These are phyloP conservation scores for Saccharomycopsis olivae DNA, from an alignment of 805 yeast species.

Conservation along the genomic window DNA sequence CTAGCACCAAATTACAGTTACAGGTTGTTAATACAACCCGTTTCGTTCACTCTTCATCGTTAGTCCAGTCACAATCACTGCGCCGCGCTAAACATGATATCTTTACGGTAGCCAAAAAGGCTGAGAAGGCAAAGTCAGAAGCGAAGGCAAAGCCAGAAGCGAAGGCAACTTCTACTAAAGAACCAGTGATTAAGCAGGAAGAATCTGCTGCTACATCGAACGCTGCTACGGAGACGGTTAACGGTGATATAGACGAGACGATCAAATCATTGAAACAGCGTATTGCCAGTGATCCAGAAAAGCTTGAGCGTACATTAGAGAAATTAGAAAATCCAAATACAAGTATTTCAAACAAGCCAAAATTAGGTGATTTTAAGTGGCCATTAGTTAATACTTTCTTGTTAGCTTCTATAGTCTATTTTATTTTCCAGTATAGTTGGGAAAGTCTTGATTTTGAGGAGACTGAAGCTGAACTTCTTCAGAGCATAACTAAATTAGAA, in stretches of 20 bases:
- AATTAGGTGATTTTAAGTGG: constrained; percentile 25
- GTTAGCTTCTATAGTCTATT: constrained; percentile 25
- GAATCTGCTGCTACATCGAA: too few relatives aligned
- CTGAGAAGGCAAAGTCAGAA: too few relatives aligned
- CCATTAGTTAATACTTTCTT: constrained; percentile 26
- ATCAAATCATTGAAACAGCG: background rate
- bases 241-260: background rate
- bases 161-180: too few relatives aligned
- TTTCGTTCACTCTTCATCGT: too few relatives aligned
- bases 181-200: too few relatives aligned
- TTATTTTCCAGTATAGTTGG: constrained; percentile 26
- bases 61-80: too few relatives aligned
- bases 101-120: too few relatives aligned
- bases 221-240: too few relatives aligned
- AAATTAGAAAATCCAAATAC: background rate
- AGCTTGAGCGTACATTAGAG: constrained; percentile 8
- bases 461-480: constrained; percentile 21
- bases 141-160: too few relatives aligned
- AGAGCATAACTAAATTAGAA: constrained; percentile 17
- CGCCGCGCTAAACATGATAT: too few relatives aligned
- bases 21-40: too few relatives aligned
- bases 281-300: background rate
- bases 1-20: too few relatives aligned
- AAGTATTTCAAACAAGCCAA: constrained; percentile 20
- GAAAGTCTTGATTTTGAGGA: constrained; percentile 25